phyloP scores from a whole-genome alignment of 176 grass and related monocot genomes.

The Eleusine indica region DNA sequence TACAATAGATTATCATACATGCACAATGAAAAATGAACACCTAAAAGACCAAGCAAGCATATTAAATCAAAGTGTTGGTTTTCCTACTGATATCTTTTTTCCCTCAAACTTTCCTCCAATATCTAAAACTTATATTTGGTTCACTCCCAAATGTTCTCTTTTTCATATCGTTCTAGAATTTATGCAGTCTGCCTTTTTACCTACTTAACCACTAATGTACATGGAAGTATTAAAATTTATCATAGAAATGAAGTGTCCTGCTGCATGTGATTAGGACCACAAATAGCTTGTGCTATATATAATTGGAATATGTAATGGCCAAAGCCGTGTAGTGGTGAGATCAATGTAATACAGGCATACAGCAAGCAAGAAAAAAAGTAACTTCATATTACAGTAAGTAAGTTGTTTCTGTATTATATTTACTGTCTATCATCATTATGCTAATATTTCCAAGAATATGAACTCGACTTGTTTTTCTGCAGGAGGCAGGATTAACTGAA shows the following conservation, averaged over 20 bases:
- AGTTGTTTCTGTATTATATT: slow-evolving; percentile 12
- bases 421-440: neutral
- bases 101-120: neutral
- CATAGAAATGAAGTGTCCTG: slow-evolving; percentile 7
- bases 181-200: neutral
- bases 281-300: neutral
- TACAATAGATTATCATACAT: neutral
- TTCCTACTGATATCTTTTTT: neutral
- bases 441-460: too few relatives aligned
- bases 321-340: neutral
- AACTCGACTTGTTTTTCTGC: neutral
- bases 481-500: neutral
- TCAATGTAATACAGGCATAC: neutral
- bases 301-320: neutral
- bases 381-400: neutral
- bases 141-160: slow-evolving; percentile 1
- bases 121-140: slow-evolving; percentile 2
- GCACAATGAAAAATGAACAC: slow-evolving; percentile 4
- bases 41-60: neutral
- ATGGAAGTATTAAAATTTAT: slow-evolving; percentile 18
- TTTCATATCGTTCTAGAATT: neutral
- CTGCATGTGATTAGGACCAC: neutral
- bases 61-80: slow-evolving; percentile 5
- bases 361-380: neutral
- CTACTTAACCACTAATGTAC: neutral